Evolutionary conservation across 176 grass and related monocot species (phyloP).

Genomic region (Aechmea fasciata): DNA sequence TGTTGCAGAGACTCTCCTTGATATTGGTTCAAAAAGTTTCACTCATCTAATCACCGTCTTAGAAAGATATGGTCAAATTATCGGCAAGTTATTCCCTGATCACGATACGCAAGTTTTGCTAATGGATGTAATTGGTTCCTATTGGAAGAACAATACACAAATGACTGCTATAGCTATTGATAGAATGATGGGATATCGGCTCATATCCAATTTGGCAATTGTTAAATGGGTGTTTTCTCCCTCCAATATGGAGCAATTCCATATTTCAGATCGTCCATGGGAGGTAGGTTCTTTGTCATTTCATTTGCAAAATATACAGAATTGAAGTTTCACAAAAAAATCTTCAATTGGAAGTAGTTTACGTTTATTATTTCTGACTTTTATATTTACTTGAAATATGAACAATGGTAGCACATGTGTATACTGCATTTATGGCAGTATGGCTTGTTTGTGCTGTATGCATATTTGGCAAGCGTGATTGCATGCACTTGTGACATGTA

Average conservation of each 20-base stretch:
- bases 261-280: slow-evolving; percentile 96
- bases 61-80: slow-evolving; percentile 84
- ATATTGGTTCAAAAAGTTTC: slow-evolving; percentile 99
- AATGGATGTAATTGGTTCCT: slow-evolving; percentile 74
- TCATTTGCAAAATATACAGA: background rate
- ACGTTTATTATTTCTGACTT: too few relatives aligned
- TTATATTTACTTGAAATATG: too few relatives aligned
- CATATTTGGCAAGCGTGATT: too few relatives aligned
- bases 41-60: slow-evolving; percentile 94
- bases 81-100: slow-evolving; percentile 66
- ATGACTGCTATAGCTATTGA: slow-evolving; percentile 96
- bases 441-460: too few relatives aligned
- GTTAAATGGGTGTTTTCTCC: slow-evolving; percentile 88
- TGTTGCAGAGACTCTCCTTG: slow-evolving; percentile 76
- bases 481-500: too few relatives aligned
- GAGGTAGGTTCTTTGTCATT: slow-evolving; percentile 42
- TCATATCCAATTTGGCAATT: slow-evolving; percentile 85
- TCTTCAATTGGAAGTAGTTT: too few relatives aligned
- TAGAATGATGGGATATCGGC: slow-evolving; percentile 93
- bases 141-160: slow-evolving; percentile 94
- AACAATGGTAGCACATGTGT: too few relatives aligned
- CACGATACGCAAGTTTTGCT: slow-evolving; percentile 74
- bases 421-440: too few relatives aligned
- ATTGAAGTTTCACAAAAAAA: background rate
- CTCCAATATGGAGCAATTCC: slow-evolving; percentile 69